These are phyloP conservation scores for Thielaviopsis musarum DNA, from an alignment of 2,329 filamentous ascomycete species.

Conservation along the genomic window DNA sequence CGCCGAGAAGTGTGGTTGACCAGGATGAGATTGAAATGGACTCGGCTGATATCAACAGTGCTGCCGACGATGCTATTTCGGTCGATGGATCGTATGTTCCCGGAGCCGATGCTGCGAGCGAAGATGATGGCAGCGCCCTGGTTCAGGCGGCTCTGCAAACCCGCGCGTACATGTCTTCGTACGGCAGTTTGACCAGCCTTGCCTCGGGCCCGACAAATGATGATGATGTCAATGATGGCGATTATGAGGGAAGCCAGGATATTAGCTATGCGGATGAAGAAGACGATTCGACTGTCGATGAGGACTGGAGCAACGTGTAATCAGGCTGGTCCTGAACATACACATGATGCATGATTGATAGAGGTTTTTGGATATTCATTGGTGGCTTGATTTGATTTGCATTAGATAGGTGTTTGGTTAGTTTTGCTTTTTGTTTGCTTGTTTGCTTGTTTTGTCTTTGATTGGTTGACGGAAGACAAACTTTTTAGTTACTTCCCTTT, in stretches of 20 bases:
- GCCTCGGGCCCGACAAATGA: background rate
- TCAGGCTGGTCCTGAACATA: background rate
- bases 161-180: background rate
- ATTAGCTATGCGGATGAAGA: background rate
- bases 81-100: background rate
- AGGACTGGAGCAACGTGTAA: background rate
- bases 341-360: background rate
- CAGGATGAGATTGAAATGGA: background rate
- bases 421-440: background rate
- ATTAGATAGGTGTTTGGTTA: background rate
- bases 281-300: background rate
- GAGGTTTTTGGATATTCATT: background rate
- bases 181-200: background rate
- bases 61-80: background rate
- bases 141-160: background rate
- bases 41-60: slow-evolving; percentile 1
- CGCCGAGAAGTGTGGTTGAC: slow-evolving; percentile 1
- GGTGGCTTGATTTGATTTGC: background rate
- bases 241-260: background rate
- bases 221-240: background rate
- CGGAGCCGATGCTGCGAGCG: background rate
- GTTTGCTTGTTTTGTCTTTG: background rate
- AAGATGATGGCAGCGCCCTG: background rate
- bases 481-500: background rate
- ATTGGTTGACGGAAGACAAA: background rate